Conservation (phyloP, 352 stramenopile species). For the Labyrinthula sp. region DNA sequence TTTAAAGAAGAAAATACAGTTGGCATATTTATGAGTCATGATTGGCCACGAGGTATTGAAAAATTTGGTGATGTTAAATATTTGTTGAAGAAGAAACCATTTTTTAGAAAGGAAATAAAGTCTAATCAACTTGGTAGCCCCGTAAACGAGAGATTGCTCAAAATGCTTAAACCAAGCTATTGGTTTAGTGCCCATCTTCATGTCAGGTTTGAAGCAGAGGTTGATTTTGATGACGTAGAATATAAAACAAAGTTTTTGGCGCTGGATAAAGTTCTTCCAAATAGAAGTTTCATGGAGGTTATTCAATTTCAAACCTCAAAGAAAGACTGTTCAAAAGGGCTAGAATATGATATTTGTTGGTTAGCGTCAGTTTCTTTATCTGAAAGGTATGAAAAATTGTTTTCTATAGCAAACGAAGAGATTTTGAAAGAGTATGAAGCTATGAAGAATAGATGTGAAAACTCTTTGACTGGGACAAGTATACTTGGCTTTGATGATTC, state of each 20-base stretch:
- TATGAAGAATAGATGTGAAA: too few relatives aligned
- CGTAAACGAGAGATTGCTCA: constrained; percentile 65
- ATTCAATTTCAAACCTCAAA: constrained; percentile 47
- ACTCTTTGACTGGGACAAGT: too few relatives aligned
- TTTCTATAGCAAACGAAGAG: too few relatives aligned
- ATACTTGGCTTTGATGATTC: too few relatives aligned
- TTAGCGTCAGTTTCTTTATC: constrained; percentile 17
- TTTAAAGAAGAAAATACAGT: constrained; percentile 42
- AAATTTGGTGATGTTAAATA: constrained; percentile 65
- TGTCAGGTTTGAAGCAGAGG: constrained; percentile 87
- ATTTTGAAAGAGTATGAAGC: too few relatives aligned
- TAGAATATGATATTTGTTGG: too few relatives aligned
- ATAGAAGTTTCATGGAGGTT: constrained; percentile 78
- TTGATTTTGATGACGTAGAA: constrained; percentile 44
- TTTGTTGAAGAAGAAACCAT: constrained; percentile 74
- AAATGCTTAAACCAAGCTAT: constrained; percentile 62
- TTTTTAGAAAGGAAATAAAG: constrained; percentile 72
- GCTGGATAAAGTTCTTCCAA: constrained; percentile 94
- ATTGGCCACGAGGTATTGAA: constrained; percentile 91
- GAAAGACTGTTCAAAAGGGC: too few relatives aligned
- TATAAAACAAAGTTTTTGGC: constrained; percentile 73
- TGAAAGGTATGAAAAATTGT: too few relatives aligned
- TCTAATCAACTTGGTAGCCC: constrained; percentile 73
- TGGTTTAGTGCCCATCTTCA: constrained; percentile 97
- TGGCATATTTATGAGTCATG: constrained; percentile 82